Evolutionary conservation across 345 rosid species (phyloP).

Genomic region (Limnanthes douglasii): DNA sequence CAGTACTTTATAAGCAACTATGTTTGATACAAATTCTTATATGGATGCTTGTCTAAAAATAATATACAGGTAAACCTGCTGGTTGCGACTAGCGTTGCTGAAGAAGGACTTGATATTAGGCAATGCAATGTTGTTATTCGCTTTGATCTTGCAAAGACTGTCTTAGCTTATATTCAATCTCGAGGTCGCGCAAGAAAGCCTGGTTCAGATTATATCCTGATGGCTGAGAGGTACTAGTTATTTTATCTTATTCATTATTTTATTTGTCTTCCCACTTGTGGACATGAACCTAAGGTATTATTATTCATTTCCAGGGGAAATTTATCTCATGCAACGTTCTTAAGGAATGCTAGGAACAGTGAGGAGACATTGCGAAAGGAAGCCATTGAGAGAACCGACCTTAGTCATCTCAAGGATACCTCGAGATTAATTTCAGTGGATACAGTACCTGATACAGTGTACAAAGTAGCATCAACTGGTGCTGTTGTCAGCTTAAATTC

Average conservation of each 20-base stretch:
- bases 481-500: constrained; percentile 97
- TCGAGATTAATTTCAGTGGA: constrained; percentile 75
- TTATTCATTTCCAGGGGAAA: constrained; percentile 39
- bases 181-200: constrained; percentile 99
- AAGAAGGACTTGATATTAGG: constrained; percentile 98
- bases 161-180: constrained; percentile 93
- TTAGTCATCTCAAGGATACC: constrained; percentile 82
- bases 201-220: constrained; percentile 95
- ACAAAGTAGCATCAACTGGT: constrained; percentile 93
- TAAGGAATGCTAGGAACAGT: constrained; percentile 92
- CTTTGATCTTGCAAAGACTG: constrained; percentile 98
- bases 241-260: too few relatives aligned
- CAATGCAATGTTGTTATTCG: constrained; percentile 99
- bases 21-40: too few relatives aligned
- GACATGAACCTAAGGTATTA: constrained; percentile 1
- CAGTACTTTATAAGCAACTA: too few relatives aligned
- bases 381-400: constrained; percentile 95
- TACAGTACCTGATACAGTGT: constrained; percentile 65
- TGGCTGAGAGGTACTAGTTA: constrained; percentile 91
- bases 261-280: neutral
- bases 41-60: too few relatives aligned
- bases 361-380: constrained; percentile 96
- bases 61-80: constrained; percentile 87
- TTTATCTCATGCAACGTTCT: constrained; percentile 73
- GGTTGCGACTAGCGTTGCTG: constrained; percentile 98